Base-by-base conservation (phyloP, 2,329 filamentous ascomycete species). In the Pseudomassariella vexata region DNA sequence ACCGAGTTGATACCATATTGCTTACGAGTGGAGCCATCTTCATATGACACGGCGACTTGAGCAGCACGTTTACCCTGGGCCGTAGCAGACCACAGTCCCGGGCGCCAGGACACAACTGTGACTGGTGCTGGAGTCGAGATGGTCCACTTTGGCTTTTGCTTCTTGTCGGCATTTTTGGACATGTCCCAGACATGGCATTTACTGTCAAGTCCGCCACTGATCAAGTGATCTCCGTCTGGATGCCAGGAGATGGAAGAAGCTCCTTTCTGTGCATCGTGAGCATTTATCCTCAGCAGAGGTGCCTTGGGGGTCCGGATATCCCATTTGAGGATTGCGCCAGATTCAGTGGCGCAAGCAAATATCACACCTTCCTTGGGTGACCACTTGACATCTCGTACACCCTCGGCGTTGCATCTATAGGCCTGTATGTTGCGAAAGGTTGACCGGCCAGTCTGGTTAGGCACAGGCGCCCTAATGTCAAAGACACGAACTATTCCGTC, bases 141-240 rank as follows among this genome's bases (percentile, higher is more conserved):
- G 2, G 73, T 70, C 59, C 70, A 79, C 44, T 76, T 75, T 0
- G 79, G 66, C 52, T 79, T 81, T 49, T 81, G 78, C 10, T 75
- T 64, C 52, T 77, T 76, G 42, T 82, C 76, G 11, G 71, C 74
- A 6, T 63, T 66, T 31, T 61, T 64, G 5, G 73, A 72, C 36
- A 82, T 55, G 45, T 83, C 76, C 79, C 79, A 84, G 5, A 82
- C 72, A 44, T 79, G 66, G 23, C 78, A 72, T 32, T 70, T 72
- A 37, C 67, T 68, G 48, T 84, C 79, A 41, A 70, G 62, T 6
- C 78, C 77, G 5, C 70, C 76, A 40, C 76, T 82, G 29, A 79
- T 66, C 9, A 82, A 56, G 44, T 83, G 76, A n/a, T 70, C 65
- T 10, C 79, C 79, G 47, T 83, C 79, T 0, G 76, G 73, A 42